A percentile compares a stretch with the other conserved stretches of the same genome.
Conservation (phyloP, 1,284 basidiomycete species). For the Taiwanofungus camphoratus region DNA sequence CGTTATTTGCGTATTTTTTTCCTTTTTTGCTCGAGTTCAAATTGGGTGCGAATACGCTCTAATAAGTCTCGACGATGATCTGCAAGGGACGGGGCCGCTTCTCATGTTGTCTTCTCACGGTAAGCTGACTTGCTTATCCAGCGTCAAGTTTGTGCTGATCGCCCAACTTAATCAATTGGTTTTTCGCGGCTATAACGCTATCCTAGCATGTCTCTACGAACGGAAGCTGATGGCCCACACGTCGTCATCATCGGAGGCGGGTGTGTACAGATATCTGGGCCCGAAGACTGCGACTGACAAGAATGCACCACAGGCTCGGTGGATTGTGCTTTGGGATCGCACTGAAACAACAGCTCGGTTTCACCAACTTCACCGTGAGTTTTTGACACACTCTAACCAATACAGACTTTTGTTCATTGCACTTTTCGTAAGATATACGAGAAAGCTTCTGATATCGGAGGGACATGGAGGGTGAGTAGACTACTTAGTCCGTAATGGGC, state of each 20-base stretch:
- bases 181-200: too few relatives aligned
- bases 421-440: constrained; percentile 26
- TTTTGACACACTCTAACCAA: neutral
- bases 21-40: too few relatives aligned
- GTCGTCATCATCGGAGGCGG: constrained; percentile 2
- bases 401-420: too few relatives aligned
- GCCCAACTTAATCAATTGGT: too few relatives aligned
- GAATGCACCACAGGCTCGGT: constrained; percentile 15
- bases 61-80: too few relatives aligned
- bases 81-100: too few relatives aligned
- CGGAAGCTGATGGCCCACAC: neutral
- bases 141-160: too few relatives aligned
- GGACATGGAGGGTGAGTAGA: constrained; percentile 29
- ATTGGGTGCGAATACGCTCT: too few relatives aligned
- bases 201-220: too few relatives aligned
- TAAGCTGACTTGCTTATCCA: too few relatives aligned
- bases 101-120: too few relatives aligned
- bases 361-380: constrained; percentile 22
- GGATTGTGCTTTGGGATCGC: constrained; percentile 20
- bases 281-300: neutral
- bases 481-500: neutral
- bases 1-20: too few relatives aligned
- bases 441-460: constrained; percentile 25
- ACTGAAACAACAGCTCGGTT: constrained; percentile 20
- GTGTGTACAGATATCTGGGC: neutral